Conservation (phyloP, 306 rosid genomes). For the Sechiopsis laciniata region DNA sequence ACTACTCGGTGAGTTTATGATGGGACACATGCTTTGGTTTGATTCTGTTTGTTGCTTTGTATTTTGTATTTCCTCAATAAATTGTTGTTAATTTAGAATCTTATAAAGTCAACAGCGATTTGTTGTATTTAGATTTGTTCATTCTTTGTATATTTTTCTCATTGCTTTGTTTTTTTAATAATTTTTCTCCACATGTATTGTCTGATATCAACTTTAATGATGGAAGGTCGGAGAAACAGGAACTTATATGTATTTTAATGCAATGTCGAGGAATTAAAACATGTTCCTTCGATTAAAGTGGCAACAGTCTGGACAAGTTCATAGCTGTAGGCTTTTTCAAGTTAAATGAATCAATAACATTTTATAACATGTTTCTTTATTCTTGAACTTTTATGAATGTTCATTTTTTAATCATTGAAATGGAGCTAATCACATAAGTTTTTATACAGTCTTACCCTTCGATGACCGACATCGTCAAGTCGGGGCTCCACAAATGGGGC, state of each 20-base stretch:
- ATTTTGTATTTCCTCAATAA: background rate
- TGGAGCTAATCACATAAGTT: constrained; percentile 3
- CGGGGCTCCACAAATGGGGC: constrained; percentile 78
- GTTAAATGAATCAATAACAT: background rate
- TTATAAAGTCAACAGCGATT: background rate
- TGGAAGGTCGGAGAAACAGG: constrained; percentile 14
- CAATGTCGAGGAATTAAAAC: constrained; percentile 19
- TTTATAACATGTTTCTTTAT: too few relatives aligned
- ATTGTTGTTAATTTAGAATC: background rate
- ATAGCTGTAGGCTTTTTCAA: too few relatives aligned
- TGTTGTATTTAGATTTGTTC: background rate
- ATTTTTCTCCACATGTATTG: constrained; percentile 13
- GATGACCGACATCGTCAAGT: constrained; percentile 69
- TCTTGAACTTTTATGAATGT: background rate
- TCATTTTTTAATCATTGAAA: constrained; percentile 1
- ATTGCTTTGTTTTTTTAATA: background rate
- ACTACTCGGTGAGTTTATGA: constrained; percentile 60
- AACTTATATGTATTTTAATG: constrained; percentile 11
- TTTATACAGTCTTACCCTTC: constrained; percentile 61
- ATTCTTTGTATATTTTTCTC: background rate
- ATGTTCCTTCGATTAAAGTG: constrained; percentile 10
- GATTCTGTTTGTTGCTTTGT: constrained; percentile 25
- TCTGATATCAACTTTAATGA: constrained; percentile 16
- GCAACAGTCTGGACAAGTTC: constrained; percentile 5
- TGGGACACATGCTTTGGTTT: background rate